Percentiles rank a stretch among this genome's conserved stretches.
Evolutionary conservation across 805 yeast species (phyloP).

Genomic region (Kluyveromyces nonfermentans): DNA sequence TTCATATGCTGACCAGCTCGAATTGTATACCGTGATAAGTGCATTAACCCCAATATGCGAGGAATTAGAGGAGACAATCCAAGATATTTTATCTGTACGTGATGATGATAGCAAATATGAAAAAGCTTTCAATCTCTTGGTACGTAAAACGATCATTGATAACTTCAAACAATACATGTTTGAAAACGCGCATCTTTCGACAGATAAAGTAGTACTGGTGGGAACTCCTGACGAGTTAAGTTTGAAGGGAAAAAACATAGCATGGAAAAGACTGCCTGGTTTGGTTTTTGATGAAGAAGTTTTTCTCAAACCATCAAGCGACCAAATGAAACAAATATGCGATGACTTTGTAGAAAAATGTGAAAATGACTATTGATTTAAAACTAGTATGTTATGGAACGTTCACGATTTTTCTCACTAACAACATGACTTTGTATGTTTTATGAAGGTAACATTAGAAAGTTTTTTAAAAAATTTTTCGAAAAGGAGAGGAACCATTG

Average conservation of each 20-base stretch:
- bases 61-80: constrained; percentile 17
- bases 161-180: constrained; percentile 5
- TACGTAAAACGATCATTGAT: constrained; percentile 2
- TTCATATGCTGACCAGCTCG: constrained; percentile 14
- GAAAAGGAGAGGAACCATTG: no score
- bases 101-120: not conserved
- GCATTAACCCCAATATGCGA: constrained; percentile 16
- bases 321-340: not conserved
- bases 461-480: no score
- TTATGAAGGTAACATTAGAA: no score
- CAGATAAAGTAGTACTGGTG: constrained; percentile 4
- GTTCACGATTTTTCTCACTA: no score
- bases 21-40: constrained; percentile 14
- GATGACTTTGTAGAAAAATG: not conserved
- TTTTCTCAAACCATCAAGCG: not conserved
- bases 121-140: not conserved
- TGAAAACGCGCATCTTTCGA: constrained; percentile 3
- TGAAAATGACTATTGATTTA: not conserved
- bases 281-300: not conserved
- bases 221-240: constrained; percentile 8
- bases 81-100: constrained; percentile 7
- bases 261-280: not conserved
- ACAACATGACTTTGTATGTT: no score
- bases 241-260: constrained; percentile 2
- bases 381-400: no score